Conservation (phyloP, 208 protist species). For the Phytomonas francai region DNA sequence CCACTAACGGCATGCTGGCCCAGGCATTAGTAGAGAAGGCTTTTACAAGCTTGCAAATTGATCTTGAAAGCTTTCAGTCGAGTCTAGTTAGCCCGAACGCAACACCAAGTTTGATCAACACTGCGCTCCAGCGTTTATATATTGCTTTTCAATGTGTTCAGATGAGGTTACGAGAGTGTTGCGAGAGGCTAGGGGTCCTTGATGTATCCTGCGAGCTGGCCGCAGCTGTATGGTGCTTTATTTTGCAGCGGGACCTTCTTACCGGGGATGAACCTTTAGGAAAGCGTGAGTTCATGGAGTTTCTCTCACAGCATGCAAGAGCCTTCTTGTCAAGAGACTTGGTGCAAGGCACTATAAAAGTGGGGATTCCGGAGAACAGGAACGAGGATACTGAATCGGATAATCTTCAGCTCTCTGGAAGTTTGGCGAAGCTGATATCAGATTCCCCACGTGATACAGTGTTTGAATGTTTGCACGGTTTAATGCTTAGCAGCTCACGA, state of each 20-base stretch:
- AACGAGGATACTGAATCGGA: not conserved
- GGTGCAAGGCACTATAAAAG: not conserved
- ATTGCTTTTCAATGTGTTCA: conserved; percentile 20
- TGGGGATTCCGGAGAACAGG: not conserved
- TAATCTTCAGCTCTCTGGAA: not conserved
- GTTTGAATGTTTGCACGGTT: conserved; percentile 45
- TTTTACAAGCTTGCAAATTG: conserved; percentile 12
- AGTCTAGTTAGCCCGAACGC: conserved; percentile 1
- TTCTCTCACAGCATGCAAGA: conserved; percentile 36
- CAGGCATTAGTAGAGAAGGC: conserved; percentile 18
- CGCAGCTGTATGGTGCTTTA: conserved; percentile 40
- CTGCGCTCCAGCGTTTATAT: conserved; percentile 34
- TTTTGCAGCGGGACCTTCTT: conserved; percentile 59
- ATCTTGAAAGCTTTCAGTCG: conserved; percentile 18
- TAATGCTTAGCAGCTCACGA: conserved; percentile 44
- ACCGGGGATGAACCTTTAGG: conserved; percentile 43
- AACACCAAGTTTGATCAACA: not conserved
- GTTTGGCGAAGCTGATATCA: not conserved
- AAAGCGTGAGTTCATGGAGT: conserved; percentile 35
- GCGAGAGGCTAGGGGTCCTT: conserved; percentile 19
- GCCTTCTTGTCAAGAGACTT: conserved; percentile 10
- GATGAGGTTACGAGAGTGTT: conserved; percentile 42
- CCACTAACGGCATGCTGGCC: conserved; percentile 10
- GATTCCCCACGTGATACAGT: conserved; percentile 20
- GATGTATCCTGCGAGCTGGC: conserved; percentile 28